Evolutionary conservation across 345 rosid species (phyloP), one percentile per base, ranked within the genome.

Genomic region (Anacardium occidentale): DNA sequence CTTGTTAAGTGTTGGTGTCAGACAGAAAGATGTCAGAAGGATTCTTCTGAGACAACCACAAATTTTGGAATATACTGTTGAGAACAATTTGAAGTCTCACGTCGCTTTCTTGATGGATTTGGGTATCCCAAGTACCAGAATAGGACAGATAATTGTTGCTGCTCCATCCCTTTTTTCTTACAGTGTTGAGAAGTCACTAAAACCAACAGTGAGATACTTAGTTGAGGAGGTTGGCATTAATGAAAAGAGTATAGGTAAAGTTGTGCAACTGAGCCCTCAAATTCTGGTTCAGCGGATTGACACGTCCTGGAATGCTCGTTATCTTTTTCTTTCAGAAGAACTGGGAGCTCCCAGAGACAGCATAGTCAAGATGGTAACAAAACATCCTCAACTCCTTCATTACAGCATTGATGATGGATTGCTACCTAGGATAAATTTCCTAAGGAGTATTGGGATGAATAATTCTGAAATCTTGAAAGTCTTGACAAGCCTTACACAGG

Each of bases 401-500:
- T 95, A 95, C 77, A 95, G 99, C 78, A 86, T 95, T 0, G 97
- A 95, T 22, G 94, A 91, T 13, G 99, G 97, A 25, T 84, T 92
- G 52, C 77, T 95, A 74, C 98, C 99, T 20, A 83, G 96, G 79
- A 95, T 95, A 85, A 90, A 92, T 76, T 95, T 95, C 81, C 88
- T 90, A 62, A 84, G 98, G 82, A 95, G 92, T 74, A 92, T 90
- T 29, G 98, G 99, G 55, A 87, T 95, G 98, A 44, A 71, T 72
- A 75, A 91, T 78, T 74, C 94, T 58, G 98, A 92, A 66, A 92
- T 92, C 77, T 72, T 95, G 82, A 95, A 95, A 87, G 92, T 95
- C 85, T 88, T 90, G 82, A 95, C 98, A 42, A 89, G 92, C 82
- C 96, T 95, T 74, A 82, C 99, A 18, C 99, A 95, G 97, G 99